Evolutionary conservation across 139 green algal species (phyloP).

Genomic region (Closterium sp.): DNA sequence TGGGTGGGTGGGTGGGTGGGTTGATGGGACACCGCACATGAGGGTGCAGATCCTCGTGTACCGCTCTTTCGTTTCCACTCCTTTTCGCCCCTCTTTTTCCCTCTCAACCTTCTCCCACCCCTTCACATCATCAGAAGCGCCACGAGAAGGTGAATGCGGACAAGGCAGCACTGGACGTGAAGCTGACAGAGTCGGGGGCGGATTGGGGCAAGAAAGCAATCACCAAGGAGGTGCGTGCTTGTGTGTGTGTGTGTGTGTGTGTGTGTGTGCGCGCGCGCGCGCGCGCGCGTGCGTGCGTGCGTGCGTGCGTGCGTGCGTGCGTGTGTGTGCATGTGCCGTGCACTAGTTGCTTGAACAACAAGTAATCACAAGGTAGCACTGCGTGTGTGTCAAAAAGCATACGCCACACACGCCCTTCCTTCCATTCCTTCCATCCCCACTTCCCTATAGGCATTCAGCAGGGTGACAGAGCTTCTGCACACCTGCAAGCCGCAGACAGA

Average conservation of each 20-base stretch:
- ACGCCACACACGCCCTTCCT: background rate
- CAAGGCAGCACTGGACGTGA: background rate
- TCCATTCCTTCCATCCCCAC: too few relatives aligned
- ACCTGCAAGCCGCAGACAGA: background rate
- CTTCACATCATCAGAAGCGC: background rate
- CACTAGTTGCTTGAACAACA: too few relatives aligned
- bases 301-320: too few relatives aligned
- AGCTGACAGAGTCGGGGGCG: background rate
- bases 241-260: background rate
- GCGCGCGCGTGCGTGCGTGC: too few relatives aligned
- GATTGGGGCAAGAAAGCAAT: background rate
- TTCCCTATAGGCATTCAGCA: background rate
- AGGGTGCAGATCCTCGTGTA: background rate
- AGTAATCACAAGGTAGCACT: too few relatives aligned
- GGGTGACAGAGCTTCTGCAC: background rate
- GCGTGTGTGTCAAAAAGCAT: too few relatives aligned
- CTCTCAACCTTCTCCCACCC: background rate
- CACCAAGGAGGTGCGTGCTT: background rate
- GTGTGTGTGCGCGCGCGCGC: too few relatives aligned
- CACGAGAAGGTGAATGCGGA: background rate
- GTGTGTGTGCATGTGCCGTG: too few relatives aligned
- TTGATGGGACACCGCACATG: too few relatives aligned
- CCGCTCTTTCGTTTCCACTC: background rate
- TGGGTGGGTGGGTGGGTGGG: too few relatives aligned
- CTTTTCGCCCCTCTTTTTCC: background rate